A percentile compares a stretch with the other conserved stretches of the same genome.
phyloP scores from a whole-genome alignment of 2,329 filamentous ascomycete genomes.

The Botryotinia calthae region DNA sequence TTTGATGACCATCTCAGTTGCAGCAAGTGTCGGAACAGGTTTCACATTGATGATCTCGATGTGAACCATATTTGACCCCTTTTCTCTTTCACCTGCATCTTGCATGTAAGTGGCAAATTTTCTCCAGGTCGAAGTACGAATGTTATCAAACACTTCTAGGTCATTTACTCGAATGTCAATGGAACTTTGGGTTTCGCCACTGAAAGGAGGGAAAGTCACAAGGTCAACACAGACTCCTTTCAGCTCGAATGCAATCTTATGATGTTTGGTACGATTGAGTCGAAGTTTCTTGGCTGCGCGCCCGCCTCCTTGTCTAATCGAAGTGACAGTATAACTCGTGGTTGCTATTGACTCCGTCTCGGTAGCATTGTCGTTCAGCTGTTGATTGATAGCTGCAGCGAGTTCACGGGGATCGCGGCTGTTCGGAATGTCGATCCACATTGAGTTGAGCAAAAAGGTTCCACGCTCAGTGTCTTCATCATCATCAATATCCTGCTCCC shows the following conservation, averaged over 20 bases:
- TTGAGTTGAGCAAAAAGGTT: slow-evolving; percentile 97
- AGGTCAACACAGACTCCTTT: slow-evolving; percentile 81
- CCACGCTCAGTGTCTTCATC: slow-evolving; percentile 86
- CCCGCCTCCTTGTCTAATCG: slow-evolving; percentile 48
- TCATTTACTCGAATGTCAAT: slow-evolving; percentile 79
- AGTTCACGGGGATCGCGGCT: slow-evolving; percentile 83
- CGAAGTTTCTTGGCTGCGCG: slow-evolving; percentile 57
- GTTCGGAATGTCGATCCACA: slow-evolving; percentile 90
- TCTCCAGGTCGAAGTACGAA: slow-evolving; percentile 95
- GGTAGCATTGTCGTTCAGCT: slow-evolving; percentile 79
- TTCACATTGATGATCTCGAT: slow-evolving; percentile 85
- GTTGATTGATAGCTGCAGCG: slow-evolving; percentile 78
- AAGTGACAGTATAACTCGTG: slow-evolving; percentile 62
- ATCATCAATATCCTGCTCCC: slow-evolving; percentile 68
- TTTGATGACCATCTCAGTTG: slow-evolving; percentile 83
- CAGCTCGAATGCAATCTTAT: slow-evolving; percentile 95
- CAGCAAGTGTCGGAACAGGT: slow-evolving; percentile 78
- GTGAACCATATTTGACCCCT: slow-evolving; percentile 84
- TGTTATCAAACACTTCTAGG: slow-evolving; percentile 88
- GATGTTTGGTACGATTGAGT: slow-evolving; percentile 79
- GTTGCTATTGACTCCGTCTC: slow-evolving; percentile 89
- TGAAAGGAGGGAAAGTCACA: slow-evolving; percentile 71
- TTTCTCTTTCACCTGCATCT: slow-evolving; percentile 81
- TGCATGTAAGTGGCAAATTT: slow-evolving; percentile 95
- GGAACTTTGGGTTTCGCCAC: slow-evolving; percentile 81